These are phyloP conservation scores for Tardiomyces blankii DNA, from an alignment of 1,139 yeast species.

Conservation along the genomic window DNA sequence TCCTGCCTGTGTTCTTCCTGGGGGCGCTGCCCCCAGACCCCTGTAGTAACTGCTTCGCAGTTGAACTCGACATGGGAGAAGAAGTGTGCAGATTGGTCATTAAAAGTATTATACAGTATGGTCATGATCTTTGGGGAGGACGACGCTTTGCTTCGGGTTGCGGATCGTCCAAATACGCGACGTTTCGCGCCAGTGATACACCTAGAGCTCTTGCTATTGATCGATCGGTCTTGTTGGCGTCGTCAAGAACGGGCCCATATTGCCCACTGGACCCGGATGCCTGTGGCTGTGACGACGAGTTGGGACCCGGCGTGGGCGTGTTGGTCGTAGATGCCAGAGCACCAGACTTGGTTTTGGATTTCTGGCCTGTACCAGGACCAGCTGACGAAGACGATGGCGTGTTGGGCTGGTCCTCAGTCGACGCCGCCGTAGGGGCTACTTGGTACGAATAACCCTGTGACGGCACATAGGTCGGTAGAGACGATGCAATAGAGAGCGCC, in stretches of 20 bases:
- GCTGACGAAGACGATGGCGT: not conserved
- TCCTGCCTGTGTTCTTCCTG: too few relatives aligned
- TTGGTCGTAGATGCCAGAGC: not conserved
- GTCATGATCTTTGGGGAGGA: not conserved
- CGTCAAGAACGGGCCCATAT: not conserved
- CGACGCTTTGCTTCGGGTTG: not conserved
- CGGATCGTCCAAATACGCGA: constrained; percentile 11
- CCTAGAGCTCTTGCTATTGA: constrained; percentile 17
- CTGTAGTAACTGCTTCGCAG: too few relatives aligned
- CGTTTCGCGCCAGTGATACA: constrained; percentile 11
- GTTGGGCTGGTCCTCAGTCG: not conserved
- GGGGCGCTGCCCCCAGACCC: too few relatives aligned
- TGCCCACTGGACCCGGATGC: not conserved
- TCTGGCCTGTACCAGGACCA: not conserved
- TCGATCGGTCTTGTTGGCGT: constrained; percentile 5
- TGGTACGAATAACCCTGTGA: constrained; percentile 26
- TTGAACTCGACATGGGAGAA: too few relatives aligned
- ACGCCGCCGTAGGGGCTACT: not conserved
- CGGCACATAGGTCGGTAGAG: constrained; percentile 24
- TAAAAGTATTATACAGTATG: constrained; percentile 1
- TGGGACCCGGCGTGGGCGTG: not conserved
- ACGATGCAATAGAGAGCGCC: constrained; percentile 23
- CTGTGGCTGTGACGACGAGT: not conserved
- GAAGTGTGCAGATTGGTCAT: too few relatives aligned
- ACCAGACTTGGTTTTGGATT: not conserved